These are phyloP conservation scores for Pseudevernia furfuracea DNA, from an alignment of 495 filamentous ascomycete species.

Conservation along the genomic window DNA sequence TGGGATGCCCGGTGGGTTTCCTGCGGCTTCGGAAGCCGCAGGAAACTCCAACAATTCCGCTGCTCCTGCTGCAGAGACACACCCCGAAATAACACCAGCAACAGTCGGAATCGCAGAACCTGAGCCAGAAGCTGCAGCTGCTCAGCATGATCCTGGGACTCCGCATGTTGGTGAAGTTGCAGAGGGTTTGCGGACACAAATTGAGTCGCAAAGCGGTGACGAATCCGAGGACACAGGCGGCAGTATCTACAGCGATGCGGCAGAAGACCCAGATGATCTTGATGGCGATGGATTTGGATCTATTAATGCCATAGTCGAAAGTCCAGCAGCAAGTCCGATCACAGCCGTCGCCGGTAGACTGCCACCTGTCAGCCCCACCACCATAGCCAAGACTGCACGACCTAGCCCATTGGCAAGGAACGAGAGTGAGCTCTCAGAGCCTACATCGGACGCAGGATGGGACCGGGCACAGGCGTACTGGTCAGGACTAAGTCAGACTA, in stretches of 20 bases:
- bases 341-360: slow-evolving; percentile 8
- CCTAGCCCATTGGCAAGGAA: slow-evolving; percentile 11
- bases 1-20: slow-evolving; percentile 35
- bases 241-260: slow-evolving; percentile 84
- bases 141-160: slow-evolving; percentile 19
- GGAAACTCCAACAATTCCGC: slow-evolving; percentile 2
- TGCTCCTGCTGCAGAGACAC: slow-evolving; percentile 10
- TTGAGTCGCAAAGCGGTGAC: slow-evolving; percentile 28
- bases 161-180: slow-evolving; percentile 30
- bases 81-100: slow-evolving; percentile 32
- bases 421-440: slow-evolving; percentile 24
- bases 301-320: slow-evolving; percentile 75
- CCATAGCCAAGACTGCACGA: slow-evolving; percentile 14
- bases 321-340: slow-evolving; percentile 32
- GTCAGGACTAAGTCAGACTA: slow-evolving; percentile 52
- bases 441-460: slow-evolving; percentile 45
- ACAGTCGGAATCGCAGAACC: slow-evolving; percentile 35
- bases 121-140: slow-evolving; percentile 23
- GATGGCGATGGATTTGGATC: slow-evolving; percentile 73
- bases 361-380: not conserved
- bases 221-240: slow-evolving; percentile 47
- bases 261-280: slow-evolving; percentile 61
- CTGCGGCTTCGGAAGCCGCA: slow-evolving; percentile 9
- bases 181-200: slow-evolving; percentile 27
- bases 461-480: slow-evolving; percentile 55